A percentile compares a stretch with the other conserved stretches of the same genome.
Evolutionary conservation across 23 red algal genomes (phyloP).

Genomic region (Gracilariopsis chorda): DNA sequence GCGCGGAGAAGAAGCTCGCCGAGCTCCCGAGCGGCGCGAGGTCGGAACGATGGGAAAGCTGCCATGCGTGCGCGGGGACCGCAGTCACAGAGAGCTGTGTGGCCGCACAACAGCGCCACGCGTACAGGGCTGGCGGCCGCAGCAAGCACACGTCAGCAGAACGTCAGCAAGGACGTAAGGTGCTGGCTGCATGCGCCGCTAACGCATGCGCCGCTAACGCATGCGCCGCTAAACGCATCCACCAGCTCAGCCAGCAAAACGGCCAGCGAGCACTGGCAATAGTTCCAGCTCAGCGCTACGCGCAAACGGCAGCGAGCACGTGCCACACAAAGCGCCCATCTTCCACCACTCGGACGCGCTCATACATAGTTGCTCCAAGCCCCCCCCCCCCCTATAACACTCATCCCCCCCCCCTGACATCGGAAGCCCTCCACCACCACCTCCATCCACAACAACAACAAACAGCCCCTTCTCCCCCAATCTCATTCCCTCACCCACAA

Average conservation of each 20-base stretch:
- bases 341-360: background rate
- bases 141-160: background rate
- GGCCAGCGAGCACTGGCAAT: background rate
- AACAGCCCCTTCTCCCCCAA: background rate
- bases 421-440: background rate
- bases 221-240: background rate
- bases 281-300: background rate
- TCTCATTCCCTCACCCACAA: background rate
- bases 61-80: background rate
- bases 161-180: background rate
- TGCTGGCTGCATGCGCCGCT: background rate
- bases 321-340: no score
- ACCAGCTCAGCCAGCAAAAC: background rate
- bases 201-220: background rate
- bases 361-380: background rate
- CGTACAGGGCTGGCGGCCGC: no score
- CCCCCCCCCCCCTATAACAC: background rate
- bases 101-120: no score
- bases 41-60: background rate
- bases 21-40: no score
- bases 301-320: no score
- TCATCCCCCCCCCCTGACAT: background rate
- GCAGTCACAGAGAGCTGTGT: background rate
- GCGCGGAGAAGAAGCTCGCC: no score
- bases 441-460: background rate